A percentile compares a stretch with the other conserved stretches of the same genome.
phyloP scores from a whole-genome alignment of 495 filamentous ascomycete species.

The Xylaria acuta region DNA sequence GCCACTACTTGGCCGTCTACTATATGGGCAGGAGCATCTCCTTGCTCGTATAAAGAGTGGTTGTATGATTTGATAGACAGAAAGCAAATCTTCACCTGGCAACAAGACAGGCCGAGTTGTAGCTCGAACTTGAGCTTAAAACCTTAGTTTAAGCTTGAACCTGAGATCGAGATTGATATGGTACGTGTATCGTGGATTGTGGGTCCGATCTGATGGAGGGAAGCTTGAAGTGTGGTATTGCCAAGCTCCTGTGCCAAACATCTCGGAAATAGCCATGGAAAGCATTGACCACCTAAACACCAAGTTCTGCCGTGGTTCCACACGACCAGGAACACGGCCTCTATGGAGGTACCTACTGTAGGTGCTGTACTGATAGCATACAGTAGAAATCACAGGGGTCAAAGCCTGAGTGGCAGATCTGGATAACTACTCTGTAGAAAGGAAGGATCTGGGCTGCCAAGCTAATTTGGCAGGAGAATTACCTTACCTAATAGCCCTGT shows the following conservation, averaged over 20 bases:
- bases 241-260: background rate
- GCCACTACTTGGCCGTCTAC: slow-evolving; percentile 11
- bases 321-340: no score
- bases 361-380: no score
- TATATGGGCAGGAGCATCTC: background rate
- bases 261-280: background rate
- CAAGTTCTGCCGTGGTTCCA: background rate
- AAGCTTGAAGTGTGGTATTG: background rate
- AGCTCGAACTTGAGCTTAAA: background rate
- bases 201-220: background rate
- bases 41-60: background rate
- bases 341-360: no score
- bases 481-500: no score
- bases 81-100: background rate
- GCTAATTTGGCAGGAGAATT: no score
- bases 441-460: no score
- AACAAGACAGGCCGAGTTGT: background rate
- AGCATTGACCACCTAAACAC: background rate
- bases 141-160: background rate
- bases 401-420: no score
- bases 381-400: no score
- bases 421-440: no score
- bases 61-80: background rate
- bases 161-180: background rate
- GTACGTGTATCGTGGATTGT: background rate